Conservation (phyloP, 345 rosid genomes). For the Corymbia maculata region DNA sequence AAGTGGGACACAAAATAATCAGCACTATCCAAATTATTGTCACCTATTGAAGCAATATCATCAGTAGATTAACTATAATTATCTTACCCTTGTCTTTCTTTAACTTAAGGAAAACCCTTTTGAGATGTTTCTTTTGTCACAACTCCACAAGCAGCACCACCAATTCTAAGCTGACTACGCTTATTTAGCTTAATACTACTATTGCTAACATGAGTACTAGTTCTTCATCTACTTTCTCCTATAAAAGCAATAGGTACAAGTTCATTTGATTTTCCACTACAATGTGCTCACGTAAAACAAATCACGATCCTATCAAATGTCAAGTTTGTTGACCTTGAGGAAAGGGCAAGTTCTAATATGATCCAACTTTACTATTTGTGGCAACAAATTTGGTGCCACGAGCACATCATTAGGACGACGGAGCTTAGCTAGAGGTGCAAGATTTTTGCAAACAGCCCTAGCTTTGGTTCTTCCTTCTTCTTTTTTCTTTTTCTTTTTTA, state of each 20-base stretch:
- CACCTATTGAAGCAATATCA: not conserved
- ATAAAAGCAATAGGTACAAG: not conserved
- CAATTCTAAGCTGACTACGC: not conserved
- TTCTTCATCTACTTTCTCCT: not conserved
- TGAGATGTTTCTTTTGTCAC: not conserved
- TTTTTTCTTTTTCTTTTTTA: not conserved
- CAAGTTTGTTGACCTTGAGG: not conserved
- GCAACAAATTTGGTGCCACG: not conserved
- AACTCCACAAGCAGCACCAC: not conserved
- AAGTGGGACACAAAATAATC: fast-evolving
- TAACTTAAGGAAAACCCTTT: not conserved
- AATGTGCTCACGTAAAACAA: not conserved
- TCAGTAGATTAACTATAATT: not conserved
- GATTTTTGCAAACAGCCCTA: not conserved
- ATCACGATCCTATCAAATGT: not conserved
- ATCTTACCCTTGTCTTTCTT: not conserved
- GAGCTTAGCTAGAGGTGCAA: not conserved
- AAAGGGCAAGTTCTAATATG: not conserved
- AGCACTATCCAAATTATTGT: not conserved
- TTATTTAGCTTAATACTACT: not conserved
- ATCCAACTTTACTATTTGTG: not conserved
- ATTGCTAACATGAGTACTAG: not conserved
- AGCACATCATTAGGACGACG: not conserved
- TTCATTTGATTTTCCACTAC: not conserved
- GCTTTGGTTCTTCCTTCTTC: not conserved